Evolutionary conservation across 2,329 filamentous ascomycete species (phyloP), one percentile per base, ranked within the genome.

Genomic region (Talaromyces piceae): DNA sequence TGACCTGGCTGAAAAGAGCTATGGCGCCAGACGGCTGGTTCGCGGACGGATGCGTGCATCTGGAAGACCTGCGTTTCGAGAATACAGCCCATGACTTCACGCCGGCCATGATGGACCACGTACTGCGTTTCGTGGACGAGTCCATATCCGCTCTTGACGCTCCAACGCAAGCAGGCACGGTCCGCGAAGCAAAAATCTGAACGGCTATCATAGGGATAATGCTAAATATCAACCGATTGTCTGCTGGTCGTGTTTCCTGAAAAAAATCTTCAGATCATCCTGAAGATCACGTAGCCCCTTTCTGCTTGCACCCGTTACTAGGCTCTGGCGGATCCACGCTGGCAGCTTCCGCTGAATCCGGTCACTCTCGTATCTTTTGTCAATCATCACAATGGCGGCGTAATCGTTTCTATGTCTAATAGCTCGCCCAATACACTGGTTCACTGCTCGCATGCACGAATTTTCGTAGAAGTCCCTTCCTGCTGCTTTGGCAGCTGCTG

Each of bases 381-480:
- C 93, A 28, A 93, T 74, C 63, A 98, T 78, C 51, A 96, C 71
- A 56, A 98, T 96, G 13, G 87, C 84, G 4, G 93, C 93, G 69
- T 95, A 97, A 69, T 98, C 93, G 22, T 80, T 82, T 50, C 79
- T 80, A 65, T 98, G 93, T 44, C 93, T 77, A 60, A 98, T 96
- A 1, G 90, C 93, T 53, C 93, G 77, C 1, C 93, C 93, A 59
- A 98, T 91, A 63, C 88, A 93, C 73, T 98, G 93, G 67, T 98
- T 98, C 4, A 98, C 93, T 4, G 91, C 89, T 33, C 93, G 79
- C 91, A 98, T 96, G 67, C 91, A 96, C 0, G 88, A 82, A 64
- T 97, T 97, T 66, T 96, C 90, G 64, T 94, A 95, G 63, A 88
- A 95, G 54, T 91, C 87, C 48, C 85, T 75, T 2, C 86, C 83